phyloP scores from a whole-genome alignment of 2,329 filamentous ascomycete species.

The Aspergillus proliferans region DNA sequence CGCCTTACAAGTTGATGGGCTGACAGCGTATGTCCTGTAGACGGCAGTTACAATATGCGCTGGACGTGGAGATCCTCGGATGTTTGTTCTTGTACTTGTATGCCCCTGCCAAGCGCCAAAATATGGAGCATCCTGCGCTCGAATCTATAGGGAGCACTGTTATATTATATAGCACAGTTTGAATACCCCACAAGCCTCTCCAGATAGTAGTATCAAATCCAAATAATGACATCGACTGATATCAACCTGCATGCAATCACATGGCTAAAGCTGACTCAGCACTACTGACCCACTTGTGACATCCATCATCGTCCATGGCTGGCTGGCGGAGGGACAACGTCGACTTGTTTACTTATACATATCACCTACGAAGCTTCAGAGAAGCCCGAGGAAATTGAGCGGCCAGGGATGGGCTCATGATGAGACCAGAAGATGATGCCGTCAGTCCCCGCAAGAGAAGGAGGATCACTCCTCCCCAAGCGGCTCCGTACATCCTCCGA shows the following conservation, averaged over 20 bases:
- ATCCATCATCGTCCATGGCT: background rate
- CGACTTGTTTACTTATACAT: background rate
- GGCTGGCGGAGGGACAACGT: background rate
- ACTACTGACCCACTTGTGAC: background rate
- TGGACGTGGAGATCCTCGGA: no score
- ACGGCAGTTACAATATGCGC: no score
- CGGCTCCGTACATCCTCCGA: slow-evolving; percentile 40
- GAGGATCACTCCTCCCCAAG: slow-evolving; percentile 36
- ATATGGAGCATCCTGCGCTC: no score
- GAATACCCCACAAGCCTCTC: no score
- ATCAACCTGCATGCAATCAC: background rate
- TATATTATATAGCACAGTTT: no score
- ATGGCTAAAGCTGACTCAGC: background rate
- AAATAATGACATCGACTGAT: background rate
- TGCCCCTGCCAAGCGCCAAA: no score
- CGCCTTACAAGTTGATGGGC: no score
- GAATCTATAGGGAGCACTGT: no score
- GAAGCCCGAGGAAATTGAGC: background rate
- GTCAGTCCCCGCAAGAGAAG: slow-evolving; percentile 43
- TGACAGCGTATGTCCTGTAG: no score
- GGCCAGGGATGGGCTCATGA: slow-evolving; percentile 23
- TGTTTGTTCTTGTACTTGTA: no score
- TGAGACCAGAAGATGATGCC: slow-evolving; percentile 36
- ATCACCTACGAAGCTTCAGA: background rate
- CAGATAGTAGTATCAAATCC: no score